Evolutionary conservation across 2,329 filamentous ascomycete species (phyloP), one percentile per base, ranked within the genome.

Genomic region (Thermothelomyces thermophilus): DNA sequence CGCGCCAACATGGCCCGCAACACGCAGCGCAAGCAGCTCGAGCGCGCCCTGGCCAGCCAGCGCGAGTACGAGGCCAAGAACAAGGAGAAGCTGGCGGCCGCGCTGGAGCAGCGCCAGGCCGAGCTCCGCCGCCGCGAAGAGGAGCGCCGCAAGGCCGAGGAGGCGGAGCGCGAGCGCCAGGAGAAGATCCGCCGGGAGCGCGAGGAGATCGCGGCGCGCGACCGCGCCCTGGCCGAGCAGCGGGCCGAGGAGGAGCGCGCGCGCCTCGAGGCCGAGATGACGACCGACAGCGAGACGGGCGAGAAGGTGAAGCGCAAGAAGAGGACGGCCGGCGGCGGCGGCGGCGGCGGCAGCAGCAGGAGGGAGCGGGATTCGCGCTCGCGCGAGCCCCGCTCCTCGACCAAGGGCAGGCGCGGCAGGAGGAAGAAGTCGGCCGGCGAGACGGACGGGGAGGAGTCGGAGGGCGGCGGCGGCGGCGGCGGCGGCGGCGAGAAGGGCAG

Each of bases 1-100:
- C 89, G 94, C 63, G 91, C 93, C 37, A 95, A 88, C 74, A 98
- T 98, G 93, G 90, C 89, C 57, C 84, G 86, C 53, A 95, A 96
- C 66, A 98, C 94, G 1, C 88, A 95, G 71, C 85, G 87, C 57
- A 90, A 88, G 61, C 91, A 98, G 66, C 79, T 98, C 11, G 88
- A 94, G 62, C 83, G 90, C 61, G 86, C 87, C 4, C 80, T 91
- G 41, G 83, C 88, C 57, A 85, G 81, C 58, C 93, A 98, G 66
- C 84, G 81, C 55, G 87, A 94, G 56, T 97, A 95, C 67, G 93
- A 98, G 66, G 85, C 90, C 61, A 89, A 87, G 72, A 96, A 97
- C 65, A 88, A 90, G 31, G 82, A 86, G 61, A 94, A 93, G 67
- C 79, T 97, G 3, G 80, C 86, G 54, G 83, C 89, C 46, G 90